Evolutionary conservation across 306 rosid species (phyloP).

Genomic region (Oxytropis ochrocephala): DNA sequence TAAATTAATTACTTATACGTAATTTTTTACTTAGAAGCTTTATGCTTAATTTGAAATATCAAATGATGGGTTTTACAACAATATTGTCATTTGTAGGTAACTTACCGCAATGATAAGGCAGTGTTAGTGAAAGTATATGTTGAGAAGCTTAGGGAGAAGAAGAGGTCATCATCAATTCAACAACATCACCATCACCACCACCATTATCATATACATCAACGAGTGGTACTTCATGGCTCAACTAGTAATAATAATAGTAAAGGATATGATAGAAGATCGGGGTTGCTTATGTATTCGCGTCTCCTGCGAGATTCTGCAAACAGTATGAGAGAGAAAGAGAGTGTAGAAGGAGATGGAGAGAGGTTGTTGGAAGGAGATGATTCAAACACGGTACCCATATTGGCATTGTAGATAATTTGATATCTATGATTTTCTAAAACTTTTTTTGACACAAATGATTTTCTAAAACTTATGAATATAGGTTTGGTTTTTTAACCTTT

Average conservation of each 20-base stretch:
- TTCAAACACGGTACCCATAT: conserved; percentile 12
- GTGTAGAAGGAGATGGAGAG: too few species aligned
- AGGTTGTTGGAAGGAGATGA: too few species aligned
- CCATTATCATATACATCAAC: conserved; percentile 34
- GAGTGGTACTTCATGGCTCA: conserved; percentile 19
- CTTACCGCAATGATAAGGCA: conserved; percentile 33
- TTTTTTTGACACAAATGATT: too few species aligned
- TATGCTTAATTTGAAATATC: too few species aligned
- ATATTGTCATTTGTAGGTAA: conserved; percentile 30
- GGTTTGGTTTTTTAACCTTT: not conserved
- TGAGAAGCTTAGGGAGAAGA: conserved; percentile 42
- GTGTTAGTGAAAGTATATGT: conserved; percentile 48
- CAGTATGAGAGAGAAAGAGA: too few species aligned
- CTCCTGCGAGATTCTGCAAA: conserved; percentile 43
- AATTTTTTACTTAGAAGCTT: not conserved
- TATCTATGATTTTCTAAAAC: not conserved
- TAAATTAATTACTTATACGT: conserved; percentile 17
- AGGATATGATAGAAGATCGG: conserved; percentile 55
- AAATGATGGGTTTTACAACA: too few species aligned
- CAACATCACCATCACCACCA: conserved; percentile 23
- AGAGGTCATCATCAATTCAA: conserved; percentile 14
- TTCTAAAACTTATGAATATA: not conserved
- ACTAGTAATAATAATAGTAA: not conserved
- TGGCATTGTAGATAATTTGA: not conserved
- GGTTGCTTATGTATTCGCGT: conserved; percentile 64